Evolutionary conservation across 2,329 filamentous ascomycete genomes (phyloP), one percentile per base, ranked within the genome.

Genomic region (Mollisiaceae sp.): DNA sequence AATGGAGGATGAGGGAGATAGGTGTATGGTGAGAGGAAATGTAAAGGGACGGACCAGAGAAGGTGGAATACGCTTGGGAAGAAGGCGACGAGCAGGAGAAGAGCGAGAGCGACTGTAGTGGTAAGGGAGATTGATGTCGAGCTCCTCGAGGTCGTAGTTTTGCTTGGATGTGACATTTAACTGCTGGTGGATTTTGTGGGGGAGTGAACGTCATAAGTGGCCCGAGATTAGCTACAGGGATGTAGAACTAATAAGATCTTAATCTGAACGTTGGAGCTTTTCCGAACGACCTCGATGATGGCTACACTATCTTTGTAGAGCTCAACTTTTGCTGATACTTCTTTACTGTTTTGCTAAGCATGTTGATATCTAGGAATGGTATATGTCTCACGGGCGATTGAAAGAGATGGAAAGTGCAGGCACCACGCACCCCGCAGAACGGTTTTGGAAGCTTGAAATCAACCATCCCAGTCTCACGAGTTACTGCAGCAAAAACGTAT

Each of bases 31-130:
- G 69, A 77, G 78, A 65, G 77, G 22, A 83, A 71, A 27, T 73
- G 71, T 32, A 86, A 76, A 0, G 84, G 85, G 0, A 85, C 69
- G 1, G 80, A 80, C 79, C 80, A 84, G 59, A 86, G 67, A 68
- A 78, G 77, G 74, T 88, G 83, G 67, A 87, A 87, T 27, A 82
- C 65, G 0, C 75, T 74, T 0, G 86, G 85, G 70, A 87, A 88
- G 65, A 88, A 78, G 35, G 80, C 75, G 52, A 86, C 41, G 15
- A 86, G 73, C 41, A 88, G 78, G 12, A 86, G 63, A n/a, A 81
- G 60, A 60, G 83, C 70, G 9, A 87, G 77, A 52, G 82, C 72
- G 35, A 85, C 70, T 8, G 81, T 84, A 52, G 71, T 77, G 73
- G 71, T 75, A 72, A 73, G 64, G 20, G 71, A 71, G 15, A 60